phyloP scores from a whole-genome alignment of 2,329 filamentous ascomycete genomes.

The Talaromyces sp. region DNA sequence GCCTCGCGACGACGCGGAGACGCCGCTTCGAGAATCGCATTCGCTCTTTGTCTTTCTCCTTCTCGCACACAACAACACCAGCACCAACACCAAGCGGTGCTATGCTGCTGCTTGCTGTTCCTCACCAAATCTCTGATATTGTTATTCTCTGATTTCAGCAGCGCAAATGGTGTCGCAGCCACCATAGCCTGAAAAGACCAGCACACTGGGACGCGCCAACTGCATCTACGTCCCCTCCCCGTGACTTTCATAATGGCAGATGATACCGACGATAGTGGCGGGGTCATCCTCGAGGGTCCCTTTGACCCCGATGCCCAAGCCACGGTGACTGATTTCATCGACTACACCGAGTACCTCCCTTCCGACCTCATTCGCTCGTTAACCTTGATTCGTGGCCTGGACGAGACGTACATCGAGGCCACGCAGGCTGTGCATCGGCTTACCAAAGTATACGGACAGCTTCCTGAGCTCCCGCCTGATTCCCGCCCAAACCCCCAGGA shows the following conservation, averaged over 20 bases:
- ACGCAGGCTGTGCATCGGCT: conserved; percentile 38
- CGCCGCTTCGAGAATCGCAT: background rate
- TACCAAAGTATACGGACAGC: conserved; percentile 39
- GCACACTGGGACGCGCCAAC: background rate
- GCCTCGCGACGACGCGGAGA: conserved; percentile 1
- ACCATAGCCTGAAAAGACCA: background rate
- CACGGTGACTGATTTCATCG: conserved; percentile 62
- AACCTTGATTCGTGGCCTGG: conserved; percentile 52
- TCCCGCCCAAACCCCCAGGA: conserved; percentile 47
- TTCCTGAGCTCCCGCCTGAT: conserved; percentile 46
- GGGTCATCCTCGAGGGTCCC: conserved; percentile 42
- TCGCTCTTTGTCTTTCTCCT: background rate
- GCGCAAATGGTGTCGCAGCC: background rate
- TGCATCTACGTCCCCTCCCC: background rate
- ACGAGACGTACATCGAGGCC: conserved; percentile 39
- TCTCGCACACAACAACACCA: background rate
- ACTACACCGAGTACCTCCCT: conserved; percentile 65
- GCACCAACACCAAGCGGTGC: background rate
- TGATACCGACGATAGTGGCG: conserved; percentile 36
- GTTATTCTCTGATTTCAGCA: background rate
- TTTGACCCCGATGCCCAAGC: conserved; percentile 61
- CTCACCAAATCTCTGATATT: background rate
- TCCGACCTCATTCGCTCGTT: conserved; percentile 60
- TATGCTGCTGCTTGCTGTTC: background rate
- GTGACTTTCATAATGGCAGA: conserved; percentile 30